Base-by-base conservation (phyloP, 163 green algal species). In the Prototheca cutis region DNA sequence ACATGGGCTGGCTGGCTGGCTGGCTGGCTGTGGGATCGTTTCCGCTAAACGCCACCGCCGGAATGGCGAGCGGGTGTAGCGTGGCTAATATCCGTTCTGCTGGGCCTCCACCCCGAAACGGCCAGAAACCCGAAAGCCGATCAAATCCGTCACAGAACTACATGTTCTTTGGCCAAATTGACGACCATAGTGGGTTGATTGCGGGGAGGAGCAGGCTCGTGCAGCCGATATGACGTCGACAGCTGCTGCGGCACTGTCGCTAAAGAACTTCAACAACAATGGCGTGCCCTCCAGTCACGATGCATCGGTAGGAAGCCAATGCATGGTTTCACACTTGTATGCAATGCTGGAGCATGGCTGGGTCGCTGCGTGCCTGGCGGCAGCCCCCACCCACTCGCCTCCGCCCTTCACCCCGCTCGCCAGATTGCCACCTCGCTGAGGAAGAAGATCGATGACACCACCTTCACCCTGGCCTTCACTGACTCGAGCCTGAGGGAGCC, bases 201-300 rank as follows among this genome's bases (percentile, higher is more conserved):
- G n/a, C n/a, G n/a, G n/a, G n/a, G n/a, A n/a, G n/a, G n/a, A n/a
- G n/a, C n/a, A n/a, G n/a, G n/a, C n/a, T n/a, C n/a, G n/a, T n/a
- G n/a, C n/a, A n/a, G n/a, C n/a, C n/a, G n/a, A n/a, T n/a, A 74
- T 74, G 67, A 53, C 62, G 4, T 74, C 67, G 23, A 63, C 60
- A n/a, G 61, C 55, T 0, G 55, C 39, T 18, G 55, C 47, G 1
- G 48, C 49, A 24, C 59, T 74, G 30, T 52, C n/a, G 1, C 32
- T 21, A 30, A 74, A 66, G 42, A 42, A 13, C 18, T 69, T 74
- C 19, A 40, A 32, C 8, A 18, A 48, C 30, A 68, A 63, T 19
- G 13, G 36, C 27, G n/a, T 65, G 39, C 62, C 62, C 4, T 6
- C 19, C 0, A 52, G 6, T 17, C 17, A 32, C 10, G 56, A 55